A percentile compares a stretch with the other conserved stretches of the same genome.
Conservation (phyloP, 2,329 filamentous ascomycete genomes). For the Clarireedia paspali region DNA sequence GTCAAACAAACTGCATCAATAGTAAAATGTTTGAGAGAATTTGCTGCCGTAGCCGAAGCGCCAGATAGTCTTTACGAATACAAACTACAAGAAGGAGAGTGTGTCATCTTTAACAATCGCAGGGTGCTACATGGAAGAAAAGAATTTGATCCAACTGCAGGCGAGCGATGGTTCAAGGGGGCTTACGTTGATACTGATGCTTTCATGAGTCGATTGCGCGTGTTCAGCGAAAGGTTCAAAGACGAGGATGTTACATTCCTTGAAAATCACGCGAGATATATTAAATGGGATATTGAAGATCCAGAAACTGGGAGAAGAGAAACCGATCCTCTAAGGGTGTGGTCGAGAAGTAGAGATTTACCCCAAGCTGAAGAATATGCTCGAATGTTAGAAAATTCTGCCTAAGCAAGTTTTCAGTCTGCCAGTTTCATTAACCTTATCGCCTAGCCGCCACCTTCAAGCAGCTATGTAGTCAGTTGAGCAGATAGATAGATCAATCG, state of each 20-base stretch:
- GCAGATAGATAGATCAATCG: no score
- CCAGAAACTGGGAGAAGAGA: constrained; percentile 4
- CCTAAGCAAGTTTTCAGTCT: no score
- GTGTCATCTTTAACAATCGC: constrained; percentile 87
- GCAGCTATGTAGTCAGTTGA: no score
- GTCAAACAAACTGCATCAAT: constrained; percentile 7
- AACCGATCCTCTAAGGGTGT: constrained; percentile 6
- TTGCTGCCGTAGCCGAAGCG: constrained; percentile 26
- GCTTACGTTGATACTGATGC: constrained; percentile 70
- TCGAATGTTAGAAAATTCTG: not conserved
- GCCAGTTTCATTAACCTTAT: no score
- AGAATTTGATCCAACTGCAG: constrained; percentile 60
- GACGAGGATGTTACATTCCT: not conserved
- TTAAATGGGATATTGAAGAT: constrained; percentile 2
- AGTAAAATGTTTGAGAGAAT: not conserved
- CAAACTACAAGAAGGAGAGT: constrained; percentile 73
- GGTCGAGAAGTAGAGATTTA: constrained; percentile 3
- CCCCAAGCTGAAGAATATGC: constrained; percentile 4
- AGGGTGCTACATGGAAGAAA: constrained; percentile 77
- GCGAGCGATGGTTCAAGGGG: constrained; percentile 76
- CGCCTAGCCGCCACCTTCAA: no score
- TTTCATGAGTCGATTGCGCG: constrained; percentile 40
- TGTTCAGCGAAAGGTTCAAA: constrained; percentile 25
- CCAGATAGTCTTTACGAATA: constrained; percentile 57
- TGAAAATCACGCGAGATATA: not conserved